phyloP scores from a whole-genome alignment of 371 early-diverging fungal genomes.

The Nosema muscidifuracis region DNA sequence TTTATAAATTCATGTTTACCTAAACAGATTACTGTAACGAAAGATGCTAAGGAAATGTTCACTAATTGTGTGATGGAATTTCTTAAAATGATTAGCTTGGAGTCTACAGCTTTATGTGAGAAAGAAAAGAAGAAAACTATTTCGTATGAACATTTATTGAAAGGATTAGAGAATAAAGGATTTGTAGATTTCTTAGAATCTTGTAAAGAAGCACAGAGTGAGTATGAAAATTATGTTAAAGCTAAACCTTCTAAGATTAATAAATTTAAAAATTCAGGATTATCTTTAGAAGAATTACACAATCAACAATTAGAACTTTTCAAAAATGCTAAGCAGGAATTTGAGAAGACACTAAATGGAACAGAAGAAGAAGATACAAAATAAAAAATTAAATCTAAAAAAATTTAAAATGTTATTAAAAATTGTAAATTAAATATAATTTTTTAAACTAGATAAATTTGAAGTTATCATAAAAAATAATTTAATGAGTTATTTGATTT shows the following conservation, averaged over 20 bases:
- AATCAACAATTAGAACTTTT: constrained; percentile 80
- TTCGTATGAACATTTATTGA: constrained; percentile 83
- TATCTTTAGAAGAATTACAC: constrained; percentile 79
- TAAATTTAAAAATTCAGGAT: constrained; percentile 75
- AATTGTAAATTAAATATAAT: too few relatives aligned
- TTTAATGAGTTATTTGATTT: too few relatives aligned
- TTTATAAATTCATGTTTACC: constrained; percentile 83
- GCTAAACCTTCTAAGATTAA: constrained; percentile 77
- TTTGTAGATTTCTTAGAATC: constrained; percentile 80
- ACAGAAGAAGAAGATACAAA: not conserved
- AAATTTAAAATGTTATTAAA: too few relatives aligned
- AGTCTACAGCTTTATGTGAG: constrained; percentile 90
- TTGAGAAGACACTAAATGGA: constrained; percentile 26
- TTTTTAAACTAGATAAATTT: too few relatives aligned
- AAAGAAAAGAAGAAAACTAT: constrained; percentile 93
- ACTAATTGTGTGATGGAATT: constrained; percentile 76
- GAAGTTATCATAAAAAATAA: too few relatives aligned
- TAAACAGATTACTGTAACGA: constrained; percentile 70
- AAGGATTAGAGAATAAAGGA: constrained; percentile 76
- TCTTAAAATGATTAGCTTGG: constrained; percentile 65
- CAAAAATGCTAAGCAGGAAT: constrained; percentile 70
- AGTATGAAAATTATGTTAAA: constrained; percentile 71
- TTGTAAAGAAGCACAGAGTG: constrained; percentile 75
- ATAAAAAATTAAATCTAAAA: not conserved
- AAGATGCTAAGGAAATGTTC: constrained; percentile 83